These are phyloP conservation scores for Saussurea involucrata DNA, from an alignment of 129 eudicot genomes.

Conservation along the genomic window DNA sequence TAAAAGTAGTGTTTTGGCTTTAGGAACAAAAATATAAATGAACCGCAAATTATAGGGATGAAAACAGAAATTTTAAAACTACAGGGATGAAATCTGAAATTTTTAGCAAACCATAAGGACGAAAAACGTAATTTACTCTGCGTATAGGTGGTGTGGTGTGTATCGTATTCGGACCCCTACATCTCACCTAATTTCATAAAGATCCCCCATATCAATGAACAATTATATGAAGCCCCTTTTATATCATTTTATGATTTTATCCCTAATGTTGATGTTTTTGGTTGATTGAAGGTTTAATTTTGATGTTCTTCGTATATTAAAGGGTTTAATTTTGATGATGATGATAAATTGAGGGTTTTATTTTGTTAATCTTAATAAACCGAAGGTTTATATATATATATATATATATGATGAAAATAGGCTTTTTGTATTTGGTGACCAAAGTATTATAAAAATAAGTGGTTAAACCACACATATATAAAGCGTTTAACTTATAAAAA, in stretches of 20 bases:
- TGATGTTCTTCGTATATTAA: neutral
- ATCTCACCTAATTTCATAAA: conserved; percentile 8
- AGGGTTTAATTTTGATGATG: neutral
- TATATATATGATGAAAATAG: neutral
- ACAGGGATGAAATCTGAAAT: no score
- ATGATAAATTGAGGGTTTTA: neutral
- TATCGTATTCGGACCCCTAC: conserved; percentile 22
- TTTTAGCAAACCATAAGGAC: no score
- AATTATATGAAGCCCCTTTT: neutral
- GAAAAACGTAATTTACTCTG: no score
- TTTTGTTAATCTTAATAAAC: neutral
- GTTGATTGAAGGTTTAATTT: neutral
- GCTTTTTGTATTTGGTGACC: neutral
- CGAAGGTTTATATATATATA: neutral
- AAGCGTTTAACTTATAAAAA: neutral
- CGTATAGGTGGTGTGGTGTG: no score
- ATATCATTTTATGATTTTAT: neutral
- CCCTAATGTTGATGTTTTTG: neutral
- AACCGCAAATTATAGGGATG: no score
- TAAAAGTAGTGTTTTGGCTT: no score
- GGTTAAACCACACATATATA: neutral
- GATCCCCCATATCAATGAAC: neutral
- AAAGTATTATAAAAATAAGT: neutral
- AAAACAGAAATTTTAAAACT: no score
- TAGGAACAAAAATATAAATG: no score